Percentiles rank a stretch among this genome's conserved stretches.
Conservation (phyloP, 2,329 filamentous ascomycete species). For the Diplodia mutila region DNA sequence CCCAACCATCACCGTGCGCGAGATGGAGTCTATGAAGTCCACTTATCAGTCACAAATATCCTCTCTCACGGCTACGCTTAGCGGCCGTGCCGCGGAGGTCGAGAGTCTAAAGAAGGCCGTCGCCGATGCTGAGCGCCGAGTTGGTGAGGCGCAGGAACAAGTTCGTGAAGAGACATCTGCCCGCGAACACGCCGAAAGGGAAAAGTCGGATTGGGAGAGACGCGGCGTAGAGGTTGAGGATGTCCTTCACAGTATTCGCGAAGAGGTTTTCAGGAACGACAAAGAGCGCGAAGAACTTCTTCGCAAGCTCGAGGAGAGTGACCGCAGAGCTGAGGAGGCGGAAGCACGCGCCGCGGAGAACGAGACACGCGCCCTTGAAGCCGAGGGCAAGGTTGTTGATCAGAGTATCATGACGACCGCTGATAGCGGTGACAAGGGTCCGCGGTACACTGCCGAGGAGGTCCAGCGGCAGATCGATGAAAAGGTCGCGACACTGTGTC, state of each 20-base stretch:
- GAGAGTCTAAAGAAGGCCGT: slow-evolving; percentile 84
- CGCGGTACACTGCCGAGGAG: slow-evolving; percentile 46
- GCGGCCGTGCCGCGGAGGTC: slow-evolving; percentile 91
- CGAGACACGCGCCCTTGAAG: slow-evolving; percentile 48
- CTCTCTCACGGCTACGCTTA: slow-evolving; percentile 87
- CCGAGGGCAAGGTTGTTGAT: slow-evolving; percentile 72
- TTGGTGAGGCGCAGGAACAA: slow-evolving; percentile 82
- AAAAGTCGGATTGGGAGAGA: slow-evolving; percentile 82
- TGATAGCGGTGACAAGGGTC: slow-evolving; percentile 36
- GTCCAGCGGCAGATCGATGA: slow-evolving; percentile 77
- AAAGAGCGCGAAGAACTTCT: slow-evolving; percentile 80
- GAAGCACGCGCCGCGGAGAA: slow-evolving; percentile 77
- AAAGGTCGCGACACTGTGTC: slow-evolving; percentile 72
- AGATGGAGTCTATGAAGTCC: slow-evolving; percentile 91
- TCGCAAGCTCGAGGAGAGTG: slow-evolving; percentile 72
- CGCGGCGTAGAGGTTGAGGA: slow-evolving; percentile 84
- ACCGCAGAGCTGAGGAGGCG: slow-evolving; percentile 73
- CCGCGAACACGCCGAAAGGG: slow-evolving; percentile 72
- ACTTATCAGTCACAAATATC: slow-evolving; percentile 90
- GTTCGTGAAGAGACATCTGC: slow-evolving; percentile 74
- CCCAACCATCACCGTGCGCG: slow-evolving; percentile 86
- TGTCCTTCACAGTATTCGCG: slow-evolving; percentile 76
- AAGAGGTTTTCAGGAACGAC: slow-evolving; percentile 78
- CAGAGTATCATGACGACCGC: slow-evolving; percentile 58
- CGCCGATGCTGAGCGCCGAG: slow-evolving; percentile 86